Percentiles rank a stretch among this genome's conserved stretches.
These are phyloP conservation scores for Lenwebbia sp. DNA, from an alignment of 345 rosid species.

Conservation along the genomic window DNA sequence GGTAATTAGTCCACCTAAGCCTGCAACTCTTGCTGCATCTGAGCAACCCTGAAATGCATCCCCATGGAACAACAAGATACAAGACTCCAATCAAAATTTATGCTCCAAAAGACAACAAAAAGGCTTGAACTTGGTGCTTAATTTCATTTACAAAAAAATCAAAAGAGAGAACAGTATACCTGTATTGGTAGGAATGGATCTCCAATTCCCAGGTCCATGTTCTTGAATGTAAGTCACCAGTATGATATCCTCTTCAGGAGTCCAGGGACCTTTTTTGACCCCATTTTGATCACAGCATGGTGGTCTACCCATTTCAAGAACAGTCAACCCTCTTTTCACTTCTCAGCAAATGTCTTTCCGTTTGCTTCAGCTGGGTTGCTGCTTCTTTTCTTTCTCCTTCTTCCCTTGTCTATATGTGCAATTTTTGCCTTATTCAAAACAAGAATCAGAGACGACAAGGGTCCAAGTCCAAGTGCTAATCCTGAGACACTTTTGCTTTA, in stretches of 20 bases:
- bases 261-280: conserved; percentile 37
- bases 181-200: conserved; percentile 22
- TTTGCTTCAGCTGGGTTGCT: neutral
- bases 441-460: neutral
- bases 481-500: neutral
- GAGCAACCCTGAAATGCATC: conserved; percentile 18
- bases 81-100: neutral
- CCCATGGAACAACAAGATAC: neutral
- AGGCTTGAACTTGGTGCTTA: neutral
- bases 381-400: neutral
- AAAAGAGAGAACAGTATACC: conserved; percentile 3
- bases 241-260: conserved; percentile 36
- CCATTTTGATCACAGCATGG: conserved; percentile 33
- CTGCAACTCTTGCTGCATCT: conserved; percentile 43
- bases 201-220: conserved; percentile 40
- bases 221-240: conserved; percentile 30
- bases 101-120: neutral
- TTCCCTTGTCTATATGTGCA: neutral
- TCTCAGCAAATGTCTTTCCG: neutral
- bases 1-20: conserved; percentile 37
- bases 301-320: conserved; percentile 24
- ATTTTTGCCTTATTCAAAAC: neutral
- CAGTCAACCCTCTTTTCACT: neutral
- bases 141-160: neutral
- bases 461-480: neutral